Percentiles rank a stretch among this genome's conserved stretches.
phyloP scores from a whole-genome alignment of 1,139 yeast species.

The Kluyveromyces marxianus region DNA sequence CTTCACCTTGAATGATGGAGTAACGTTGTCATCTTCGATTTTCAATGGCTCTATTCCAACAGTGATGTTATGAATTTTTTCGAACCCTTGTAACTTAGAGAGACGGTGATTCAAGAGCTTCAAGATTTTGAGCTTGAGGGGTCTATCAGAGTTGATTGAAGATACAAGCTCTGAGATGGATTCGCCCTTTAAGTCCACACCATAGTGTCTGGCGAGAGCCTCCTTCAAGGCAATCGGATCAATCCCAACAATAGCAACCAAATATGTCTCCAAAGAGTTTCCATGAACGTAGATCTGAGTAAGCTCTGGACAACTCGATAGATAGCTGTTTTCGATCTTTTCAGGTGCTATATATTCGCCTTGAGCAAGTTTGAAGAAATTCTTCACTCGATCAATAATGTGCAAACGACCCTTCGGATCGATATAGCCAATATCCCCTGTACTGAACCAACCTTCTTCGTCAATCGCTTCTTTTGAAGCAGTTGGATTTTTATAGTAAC shows the following conservation, averaged over 20 bases:
- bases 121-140: slow-evolving; percentile 23
- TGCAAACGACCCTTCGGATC: slow-evolving; percentile 47
- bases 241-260: slow-evolving; percentile 61
- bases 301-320: slow-evolving; percentile 44
- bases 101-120: slow-evolving; percentile 25
- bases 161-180: slow-evolving; percentile 24
- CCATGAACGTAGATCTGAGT: slow-evolving; percentile 63
- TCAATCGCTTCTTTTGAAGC: slow-evolving; percentile 50
- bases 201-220: slow-evolving; percentile 15
- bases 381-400: slow-evolving; percentile 70
- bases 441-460: slow-evolving; percentile 65
- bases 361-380: slow-evolving; percentile 73
- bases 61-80: slow-evolving; percentile 53
- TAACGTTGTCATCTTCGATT: slow-evolving; percentile 53
- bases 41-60: slow-evolving; percentile 62
- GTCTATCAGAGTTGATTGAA: slow-evolving; percentile 22
- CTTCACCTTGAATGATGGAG: slow-evolving; percentile 72
- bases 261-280: slow-evolving; percentile 49
- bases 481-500: slow-evolving; percentile 51
- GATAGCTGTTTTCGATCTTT: slow-evolving; percentile 59
- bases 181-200: slow-evolving; percentile 11
- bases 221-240: slow-evolving; percentile 37
- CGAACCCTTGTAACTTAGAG: slow-evolving; percentile 41
- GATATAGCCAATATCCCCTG: slow-evolving; percentile 67
- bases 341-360: slow-evolving; percentile 82